Base-by-base conservation (phyloP, 768 basidiomycete genomes). In the Sarcomyxa edulis region DNA sequence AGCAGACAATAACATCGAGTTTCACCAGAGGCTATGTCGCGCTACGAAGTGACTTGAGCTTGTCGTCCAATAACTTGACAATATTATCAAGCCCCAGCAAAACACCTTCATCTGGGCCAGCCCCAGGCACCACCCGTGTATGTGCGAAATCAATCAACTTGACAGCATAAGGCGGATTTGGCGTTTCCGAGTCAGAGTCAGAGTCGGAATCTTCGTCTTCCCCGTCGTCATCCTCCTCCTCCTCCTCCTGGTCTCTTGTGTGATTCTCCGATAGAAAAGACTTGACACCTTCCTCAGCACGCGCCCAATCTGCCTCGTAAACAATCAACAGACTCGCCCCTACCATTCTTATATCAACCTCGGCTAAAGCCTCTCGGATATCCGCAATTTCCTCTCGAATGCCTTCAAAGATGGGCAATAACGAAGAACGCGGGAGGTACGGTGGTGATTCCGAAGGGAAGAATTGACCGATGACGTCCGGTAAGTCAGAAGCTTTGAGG, bases 141-240 rank as follows among this genome's bases (percentile, higher is more conserved):
- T 98, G 95, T 6, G 93, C 94, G 56, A 99, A 97, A 64, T 99
- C 95, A 48, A 98, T 97, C 47, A 96, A 62, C 47, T 82, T 83
- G 43, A 96, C 69, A 10, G 69, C 65, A 45, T 74, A 84, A 22
- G 77, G 72, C 11, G 68, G 69, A 23, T 65, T 71, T n/a, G 49
- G 60, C 32, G 54, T 65, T 49, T 52, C 47, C 14, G 39, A 33
- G 14, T 49, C 49, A 12, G 50, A 50, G 7, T 50, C 53, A 16
- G 7, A n/a, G 0, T 60, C 64, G 0, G 49, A 61, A 1, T 61
- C 61, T 8, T 61, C 62, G 3, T 55, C 64, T 1, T 60, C 56
- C 2, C 57, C 59, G 2, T 62, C 65, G 1, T 56, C 56, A 4
- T 39, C 29, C 20, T 24, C 16, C 21, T 32, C 42, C 34, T 31